phyloP scores from a whole-genome alignment of 192 early-diverging fungal species.

The Coemansia sp. region DNA sequence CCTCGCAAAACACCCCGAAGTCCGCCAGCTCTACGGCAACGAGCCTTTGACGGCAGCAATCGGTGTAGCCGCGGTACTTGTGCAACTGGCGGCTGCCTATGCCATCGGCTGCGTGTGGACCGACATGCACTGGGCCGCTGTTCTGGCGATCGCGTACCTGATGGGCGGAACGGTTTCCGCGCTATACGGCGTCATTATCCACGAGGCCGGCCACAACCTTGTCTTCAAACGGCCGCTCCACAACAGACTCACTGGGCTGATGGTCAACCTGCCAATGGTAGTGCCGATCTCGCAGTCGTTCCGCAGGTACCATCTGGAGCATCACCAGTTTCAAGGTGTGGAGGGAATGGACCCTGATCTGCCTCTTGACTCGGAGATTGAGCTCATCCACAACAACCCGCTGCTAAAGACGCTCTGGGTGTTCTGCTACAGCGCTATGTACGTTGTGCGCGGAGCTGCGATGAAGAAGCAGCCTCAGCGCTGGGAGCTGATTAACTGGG shows the following conservation, averaged over 20 bases:
- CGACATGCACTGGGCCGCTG: constrained; percentile 61
- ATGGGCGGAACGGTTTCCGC: constrained; percentile 82
- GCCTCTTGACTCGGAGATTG: constrained; percentile 81
- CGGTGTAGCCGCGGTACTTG: constrained; percentile 57
- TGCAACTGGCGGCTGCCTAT: constrained; percentile 80
- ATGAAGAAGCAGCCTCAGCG: constrained; percentile 63
- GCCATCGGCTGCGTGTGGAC: constrained; percentile 65
- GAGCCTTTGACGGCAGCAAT: constrained; percentile 78
- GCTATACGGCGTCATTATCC: constrained; percentile 84
- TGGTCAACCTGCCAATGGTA: constrained; percentile 85
- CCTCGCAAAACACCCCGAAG: constrained; percentile 83
- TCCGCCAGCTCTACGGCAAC: constrained; percentile 79
- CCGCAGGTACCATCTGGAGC: constrained; percentile 91
- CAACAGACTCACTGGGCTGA: constrained; percentile 78
- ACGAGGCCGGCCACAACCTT: constrained; percentile 90
- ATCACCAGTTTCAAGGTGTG: constrained; percentile 95
- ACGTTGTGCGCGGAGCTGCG: constrained; percentile 68
- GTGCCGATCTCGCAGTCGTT: constrained; percentile 80
- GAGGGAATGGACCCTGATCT: constrained; percentile 91
- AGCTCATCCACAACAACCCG: constrained; percentile 69
- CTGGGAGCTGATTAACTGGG: constrained; percentile 74
- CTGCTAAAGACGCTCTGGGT: constrained; percentile 73
- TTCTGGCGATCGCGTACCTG: constrained; percentile 67
- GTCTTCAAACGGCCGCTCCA: constrained; percentile 66
- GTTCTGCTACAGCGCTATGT: constrained; percentile 81